These are phyloP conservation scores for Spergularia marina DNA, from an alignment of 148 eudicot species.

Conservation along the genomic window DNA sequence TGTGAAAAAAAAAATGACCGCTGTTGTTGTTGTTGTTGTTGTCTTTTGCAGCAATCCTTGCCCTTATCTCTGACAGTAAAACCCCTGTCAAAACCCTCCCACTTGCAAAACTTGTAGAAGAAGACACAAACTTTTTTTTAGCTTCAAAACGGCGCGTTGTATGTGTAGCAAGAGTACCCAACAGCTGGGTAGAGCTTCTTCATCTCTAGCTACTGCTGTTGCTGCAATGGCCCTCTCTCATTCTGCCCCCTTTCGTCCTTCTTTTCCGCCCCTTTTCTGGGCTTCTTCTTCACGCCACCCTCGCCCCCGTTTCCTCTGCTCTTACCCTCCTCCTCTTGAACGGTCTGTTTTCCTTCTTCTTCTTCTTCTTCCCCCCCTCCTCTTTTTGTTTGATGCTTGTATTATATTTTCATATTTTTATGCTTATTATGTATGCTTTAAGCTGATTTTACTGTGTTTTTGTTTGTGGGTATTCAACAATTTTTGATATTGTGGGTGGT, in stretches of 20 bases:
- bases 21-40: background rate
- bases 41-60: background rate
- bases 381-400: background rate
- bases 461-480: background rate
- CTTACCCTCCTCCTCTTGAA: conserved; percentile 16
- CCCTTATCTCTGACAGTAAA: conserved; percentile 7
- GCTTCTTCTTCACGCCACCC: conserved; percentile 27
- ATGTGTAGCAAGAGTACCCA: conserved; percentile 29
- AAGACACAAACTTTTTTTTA: background rate
- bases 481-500: background rate
- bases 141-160: conserved; percentile 50
- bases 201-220: conserved; percentile 37
- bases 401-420: too few species aligned
- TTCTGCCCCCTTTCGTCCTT: conserved; percentile 36
- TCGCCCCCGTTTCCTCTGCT: conserved; percentile 19
- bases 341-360: conserved; percentile 32
- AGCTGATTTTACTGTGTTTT: background rate
- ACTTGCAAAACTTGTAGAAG: background rate
- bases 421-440: background rate
- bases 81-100: conserved; percentile 14
- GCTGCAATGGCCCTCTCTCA: conserved; percentile 40
- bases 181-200: conserved; percentile 42
- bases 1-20: background rate
- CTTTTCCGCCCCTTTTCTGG: conserved; percentile 43
- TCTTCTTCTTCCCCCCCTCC: background rate